Conservation (phyloP, 805 yeast species). For the Starmerella stigmatis region DNA sequence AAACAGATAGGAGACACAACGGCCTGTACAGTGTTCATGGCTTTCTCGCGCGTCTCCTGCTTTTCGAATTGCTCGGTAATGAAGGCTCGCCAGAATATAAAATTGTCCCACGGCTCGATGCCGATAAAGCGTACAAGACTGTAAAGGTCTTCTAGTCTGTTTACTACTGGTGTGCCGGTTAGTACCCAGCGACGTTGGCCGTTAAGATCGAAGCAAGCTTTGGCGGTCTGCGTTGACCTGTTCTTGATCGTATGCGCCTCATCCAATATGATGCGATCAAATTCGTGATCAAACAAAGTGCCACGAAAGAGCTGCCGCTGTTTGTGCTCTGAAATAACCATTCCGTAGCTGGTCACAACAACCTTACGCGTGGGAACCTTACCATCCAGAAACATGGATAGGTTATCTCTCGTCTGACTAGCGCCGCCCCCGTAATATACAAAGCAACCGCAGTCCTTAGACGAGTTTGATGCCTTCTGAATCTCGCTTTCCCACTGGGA, state of each 20-base stretch:
- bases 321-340: slow-evolving; percentile 65
- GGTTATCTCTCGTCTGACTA: slow-evolving; percentile 3
- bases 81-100: slow-evolving; percentile 78
- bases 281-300: slow-evolving; percentile 53
- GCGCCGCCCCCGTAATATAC: slow-evolving; percentile 66
- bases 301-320: slow-evolving; percentile 29
- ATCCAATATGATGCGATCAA: slow-evolving; percentile 68
- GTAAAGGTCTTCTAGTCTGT: slow-evolving; percentile 75
- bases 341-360: slow-evolving; percentile 78
- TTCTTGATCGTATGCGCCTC: slow-evolving; percentile 88
- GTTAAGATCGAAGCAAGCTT: slow-evolving; percentile 56
- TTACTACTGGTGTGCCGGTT: slow-evolving; percentile 90
- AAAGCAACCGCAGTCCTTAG: slow-evolving; percentile 26
- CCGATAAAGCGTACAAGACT: slow-evolving; percentile 63
- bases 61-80: slow-evolving; percentile 75
- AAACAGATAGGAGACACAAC: slow-evolving; percentile 73
- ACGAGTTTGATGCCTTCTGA: slow-evolving; percentile 35
- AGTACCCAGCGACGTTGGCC: slow-evolving; percentile 70
- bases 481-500: slow-evolving; percentile 87
- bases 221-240: slow-evolving; percentile 65
- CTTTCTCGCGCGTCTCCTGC: slow-evolving; percentile 48
- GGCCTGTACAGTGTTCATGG: slow-evolving; percentile 74
- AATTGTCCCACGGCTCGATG: slow-evolving; percentile 83
- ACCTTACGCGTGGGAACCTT: slow-evolving; percentile 47
- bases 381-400: slow-evolving; percentile 38